Percentiles rank a stretch among this genome's conserved stretches.
phyloP scores from a whole-genome alignment of 805 yeast species.

The Monosporozyma solicola region DNA sequence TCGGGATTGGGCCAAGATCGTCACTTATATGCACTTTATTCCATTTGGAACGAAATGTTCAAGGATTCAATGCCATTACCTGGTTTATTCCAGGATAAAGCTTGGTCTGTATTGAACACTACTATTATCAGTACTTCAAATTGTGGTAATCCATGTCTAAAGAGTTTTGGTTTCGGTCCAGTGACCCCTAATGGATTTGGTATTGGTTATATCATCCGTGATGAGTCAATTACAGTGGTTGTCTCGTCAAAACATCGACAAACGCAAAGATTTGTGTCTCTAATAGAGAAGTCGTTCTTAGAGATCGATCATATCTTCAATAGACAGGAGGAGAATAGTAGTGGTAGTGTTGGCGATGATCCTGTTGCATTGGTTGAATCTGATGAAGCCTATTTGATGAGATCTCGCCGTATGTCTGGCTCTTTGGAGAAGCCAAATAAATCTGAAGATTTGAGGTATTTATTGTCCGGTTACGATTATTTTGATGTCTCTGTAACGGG shows the following conservation, averaged over 20 bases:
- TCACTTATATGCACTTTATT: slow-evolving; percentile 77
- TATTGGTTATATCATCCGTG: slow-evolving; percentile 82
- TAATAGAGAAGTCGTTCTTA: slow-evolving; percentile 54
- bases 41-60: slow-evolving; percentile 59
- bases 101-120: slow-evolving; percentile 80
- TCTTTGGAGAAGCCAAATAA: slow-evolving; percentile 8
- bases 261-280: slow-evolving; percentile 62
- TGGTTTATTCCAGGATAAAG: slow-evolving; percentile 68
- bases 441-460: slow-evolving; percentile 32
- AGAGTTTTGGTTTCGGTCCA: slow-evolving; percentile 87
- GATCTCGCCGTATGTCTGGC: slow-evolving; percentile 1
- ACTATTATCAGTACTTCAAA: slow-evolving; percentile 76
- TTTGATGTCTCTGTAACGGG: slow-evolving; percentile 42
- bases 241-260: slow-evolving; percentile 85
- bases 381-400: slow-evolving; percentile 6
- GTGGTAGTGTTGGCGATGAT: background rate
- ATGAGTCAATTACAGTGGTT: slow-evolving; percentile 68
- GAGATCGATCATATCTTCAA: slow-evolving; percentile 47
- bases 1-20: slow-evolving; percentile 87
- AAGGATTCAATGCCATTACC: slow-evolving; percentile 42
- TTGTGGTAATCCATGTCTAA: slow-evolving; percentile 86
- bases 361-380: background rate
- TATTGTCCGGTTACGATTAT: slow-evolving; percentile 81
- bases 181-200: slow-evolving; percentile 87
- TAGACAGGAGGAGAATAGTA: slow-evolving; percentile 14